Evolutionary conservation across 306 rosid genomes (phyloP), one percentile per base, ranked within the genome.

Genomic region (Canavalia ensiformis): DNA sequence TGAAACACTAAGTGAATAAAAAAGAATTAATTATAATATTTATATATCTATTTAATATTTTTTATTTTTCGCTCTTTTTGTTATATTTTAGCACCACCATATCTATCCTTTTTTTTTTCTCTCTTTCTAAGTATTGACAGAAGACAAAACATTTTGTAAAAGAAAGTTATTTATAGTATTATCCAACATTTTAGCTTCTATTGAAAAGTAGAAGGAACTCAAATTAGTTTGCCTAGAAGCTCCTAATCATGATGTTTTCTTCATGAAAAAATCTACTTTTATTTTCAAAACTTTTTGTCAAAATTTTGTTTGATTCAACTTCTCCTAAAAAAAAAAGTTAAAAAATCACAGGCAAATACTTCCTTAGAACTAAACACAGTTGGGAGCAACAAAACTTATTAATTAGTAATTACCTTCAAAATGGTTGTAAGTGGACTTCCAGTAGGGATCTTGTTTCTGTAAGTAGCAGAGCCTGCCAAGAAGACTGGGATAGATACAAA

Each of bases 381-480:
- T 34, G 4, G 44, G 30, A 35, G 42, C 13, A 33, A 4, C 18
- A 63, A 34, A 7, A 10, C 68, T 0, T 9, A 12, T 30, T 51
- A 75, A 2, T 5, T 47, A 18, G 25, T 18, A 18, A 18, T 66
- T 82, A 91, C 99, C 98, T 92, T 95, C 28, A 81, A 62, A 76
- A 95, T 93, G 78, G 97, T 93, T 41, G 99, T 93, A 39, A 94
- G 85, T 8, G 98, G 98, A 63, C 98, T 92, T 85, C 98, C 98
- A 55, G 77, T 3, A 12, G 98, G 97, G 9, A 91, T 84, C 75
- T 88, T 94, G 78, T 87, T 93, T 82, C 88, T 86, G 75, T 95
- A 95, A 49, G 85, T 80, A 62, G 90, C 1, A 9, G 99, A 92
- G 30, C 98, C 98, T 0, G 94, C 87, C 28, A 94, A 79, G 88